Evolutionary conservation across 2,329 filamentous ascomycete species (phyloP).

Genomic region (Trichophyton benhamiae): DNA sequence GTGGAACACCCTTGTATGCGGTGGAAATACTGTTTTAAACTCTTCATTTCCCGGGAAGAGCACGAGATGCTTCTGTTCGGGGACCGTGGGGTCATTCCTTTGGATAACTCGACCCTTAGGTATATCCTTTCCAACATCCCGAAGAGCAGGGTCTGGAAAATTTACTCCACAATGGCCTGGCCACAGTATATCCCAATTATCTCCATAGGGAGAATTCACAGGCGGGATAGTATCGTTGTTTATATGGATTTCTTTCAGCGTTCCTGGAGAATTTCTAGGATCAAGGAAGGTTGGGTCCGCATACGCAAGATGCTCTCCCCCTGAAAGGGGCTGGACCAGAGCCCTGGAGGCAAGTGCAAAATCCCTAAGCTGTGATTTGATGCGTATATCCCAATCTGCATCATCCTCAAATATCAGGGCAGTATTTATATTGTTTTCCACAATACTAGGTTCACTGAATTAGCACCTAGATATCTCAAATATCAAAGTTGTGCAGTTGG

Average conservation of each 20-base stretch:
- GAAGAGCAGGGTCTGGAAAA: constrained; percentile 6
- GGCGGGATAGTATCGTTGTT: constrained; percentile 9
- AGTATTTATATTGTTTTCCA: constrained; percentile 35
- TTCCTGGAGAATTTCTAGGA: not conserved
- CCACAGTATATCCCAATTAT: constrained; percentile 43
- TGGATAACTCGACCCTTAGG: constrained; percentile 3
- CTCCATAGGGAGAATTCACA: constrained; percentile 37
- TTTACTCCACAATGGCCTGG: constrained; percentile 22
- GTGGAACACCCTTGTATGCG: constrained; percentile 37
- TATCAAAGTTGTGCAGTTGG: not conserved
- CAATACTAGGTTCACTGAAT: constrained; percentile 21
- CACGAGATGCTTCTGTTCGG: not conserved
- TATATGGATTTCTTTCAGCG: not conserved
- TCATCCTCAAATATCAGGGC: constrained; percentile 47
- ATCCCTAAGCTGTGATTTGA: constrained; percentile 37
- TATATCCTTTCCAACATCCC: not conserved
- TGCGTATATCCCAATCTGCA: constrained; percentile 44
- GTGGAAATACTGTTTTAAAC: constrained; percentile 20
- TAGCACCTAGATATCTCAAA: not conserved
- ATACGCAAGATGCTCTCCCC: not conserved
- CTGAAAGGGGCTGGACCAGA: not conserved
- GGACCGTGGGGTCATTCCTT: not conserved
- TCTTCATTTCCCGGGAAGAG: not conserved
- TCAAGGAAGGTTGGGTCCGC: not conserved
- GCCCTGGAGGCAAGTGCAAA: not conserved